A percentile compares a stretch with the other conserved stretches of the same genome.
Conservation (phyloP, 2,329 filamentous ascomycete species). For the Parastagonospora avenae region DNA sequence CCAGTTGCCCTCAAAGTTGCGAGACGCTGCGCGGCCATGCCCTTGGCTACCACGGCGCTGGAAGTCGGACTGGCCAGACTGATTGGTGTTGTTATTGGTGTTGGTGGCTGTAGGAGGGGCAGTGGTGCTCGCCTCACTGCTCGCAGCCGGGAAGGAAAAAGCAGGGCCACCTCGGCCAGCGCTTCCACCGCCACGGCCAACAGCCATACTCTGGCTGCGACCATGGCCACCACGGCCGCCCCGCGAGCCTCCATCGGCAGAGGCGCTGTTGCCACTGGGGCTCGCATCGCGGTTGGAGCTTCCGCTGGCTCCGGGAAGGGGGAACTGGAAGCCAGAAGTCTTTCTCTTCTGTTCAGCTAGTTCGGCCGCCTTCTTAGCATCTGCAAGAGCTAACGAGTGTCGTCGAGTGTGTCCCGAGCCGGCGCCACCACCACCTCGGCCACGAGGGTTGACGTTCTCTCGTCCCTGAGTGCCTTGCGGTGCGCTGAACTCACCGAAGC, state of each 20-base stretch:
- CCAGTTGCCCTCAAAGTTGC: constrained; percentile 99
- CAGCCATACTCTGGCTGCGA: constrained; percentile 89
- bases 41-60: constrained; percentile 76
- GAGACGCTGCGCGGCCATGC: constrained; percentile 80
- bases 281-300: constrained; percentile 61
- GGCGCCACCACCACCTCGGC: constrained; percentile 72
- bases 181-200: constrained; percentile 69
- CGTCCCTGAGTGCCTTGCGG: constrained; percentile 64
- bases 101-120: constrained; percentile 28
- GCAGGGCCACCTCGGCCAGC: constrained; percentile 68
- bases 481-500: constrained; percentile 79
- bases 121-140: constrained; percentile 52
- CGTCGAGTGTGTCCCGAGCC: constrained; percentile 83
- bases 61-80: constrained; percentile 64
- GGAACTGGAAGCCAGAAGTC: constrained; percentile 93
- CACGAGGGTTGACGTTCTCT: constrained; percentile 71
- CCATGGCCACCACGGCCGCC: constrained; percentile 63
- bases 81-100: constrained; percentile 38
- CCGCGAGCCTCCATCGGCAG: constrained; percentile 36
- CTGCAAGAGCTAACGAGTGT: constrained; percentile 91
- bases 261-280: constrained; percentile 54
- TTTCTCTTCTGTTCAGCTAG: constrained; percentile 95
- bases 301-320: constrained; percentile 71
- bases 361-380: constrained; percentile 97
- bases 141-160: constrained; percentile 70